Evolutionary conservation across 345 rosid species (phyloP), one percentile per base, ranked within the genome.

Genomic region (Citrus hindsii): DNA sequence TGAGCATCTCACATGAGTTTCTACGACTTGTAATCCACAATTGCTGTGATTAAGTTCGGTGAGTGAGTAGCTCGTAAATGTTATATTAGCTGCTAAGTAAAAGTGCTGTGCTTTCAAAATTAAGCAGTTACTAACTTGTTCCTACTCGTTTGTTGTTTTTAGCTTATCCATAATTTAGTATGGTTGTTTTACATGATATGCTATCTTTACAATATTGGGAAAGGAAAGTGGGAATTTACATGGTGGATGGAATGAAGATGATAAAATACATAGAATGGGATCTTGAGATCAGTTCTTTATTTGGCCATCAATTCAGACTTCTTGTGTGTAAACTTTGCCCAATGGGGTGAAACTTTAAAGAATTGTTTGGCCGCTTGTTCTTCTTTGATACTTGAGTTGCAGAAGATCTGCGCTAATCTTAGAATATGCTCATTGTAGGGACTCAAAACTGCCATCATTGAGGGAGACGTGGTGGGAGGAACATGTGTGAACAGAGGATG

Each of bases 401-500:
- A 16, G 74, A 68, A 37, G 28, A 58, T 35, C 63, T 55, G 9
- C 21, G 27, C 10, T 63, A 53, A 46, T 53, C 38, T 67, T 67
- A 32, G 35, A 38, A 53, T 24, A 19, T 21, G 51, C 18, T 46
- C 51, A 46, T 71, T 33, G 71, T 83, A 96, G 98, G 98, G 98
- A 67, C 89, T 94, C 70, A 96, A 96, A 89, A 94, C 98, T 74
- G 99, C 98, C 16, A 89, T 96, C 24, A 88, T 94, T 4, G 99
- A 96, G 85, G 98, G 99, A 75, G 98, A 96, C 83, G 99, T 94
- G 51, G 89, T 96, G 74, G 99, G 99, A 77, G 99, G 99, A 78
- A 94, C 98, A 67, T 96, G 98, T 75, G 99, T 96, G 51, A 96
- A 96, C 84, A 89, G 99, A 89, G 99, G 99, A 0, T 94, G 99